Conservation (phyloP, 1,284 basidiomycete genomes). For the Papiliotrema nemorosa region DNA sequence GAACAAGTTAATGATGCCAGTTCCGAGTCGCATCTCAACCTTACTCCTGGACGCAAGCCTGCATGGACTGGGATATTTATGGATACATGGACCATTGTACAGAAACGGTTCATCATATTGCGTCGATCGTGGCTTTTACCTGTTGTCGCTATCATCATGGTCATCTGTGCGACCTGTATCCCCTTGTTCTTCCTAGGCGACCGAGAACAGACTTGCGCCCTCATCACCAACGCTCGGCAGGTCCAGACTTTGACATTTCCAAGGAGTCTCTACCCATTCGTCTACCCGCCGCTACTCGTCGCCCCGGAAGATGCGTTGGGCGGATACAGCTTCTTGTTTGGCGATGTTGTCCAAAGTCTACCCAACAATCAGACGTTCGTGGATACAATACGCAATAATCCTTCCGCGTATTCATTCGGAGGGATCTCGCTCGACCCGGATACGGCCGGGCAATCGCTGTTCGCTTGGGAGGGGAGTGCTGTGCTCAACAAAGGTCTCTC, state of each 20-base stretch:
- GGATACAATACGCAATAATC: conserved; percentile 53
- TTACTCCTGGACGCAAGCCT: conserved; percentile 31
- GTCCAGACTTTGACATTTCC: conserved; percentile 22
- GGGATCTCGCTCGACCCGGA: conserved; percentile 60
- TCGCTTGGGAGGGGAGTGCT: conserved; percentile 63
- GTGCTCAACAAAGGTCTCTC: conserved; percentile 58
- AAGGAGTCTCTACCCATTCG: conserved; percentile 9
- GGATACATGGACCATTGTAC: conserved; percentile 66
- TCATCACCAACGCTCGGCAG: conserved; percentile 5
- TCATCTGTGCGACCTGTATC: conserved; percentile 61
- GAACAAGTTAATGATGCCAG: background rate
- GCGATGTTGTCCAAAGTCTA: conserved; percentile 45
- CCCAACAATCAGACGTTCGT: conserved; percentile 59
- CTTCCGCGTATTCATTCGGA: conserved; percentile 56
- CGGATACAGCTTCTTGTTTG: background rate
- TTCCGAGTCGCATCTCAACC: conserved; percentile 42
- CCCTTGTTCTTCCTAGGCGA: conserved; percentile 62
- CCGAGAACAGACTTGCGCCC: conserved; percentile 55
- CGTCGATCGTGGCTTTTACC: conserved; percentile 67
- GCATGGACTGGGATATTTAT: conserved; percentile 51
- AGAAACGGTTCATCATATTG: conserved; percentile 65
- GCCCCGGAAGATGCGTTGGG: conserved; percentile 12
- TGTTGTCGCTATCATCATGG: conserved; percentile 59
- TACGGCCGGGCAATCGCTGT: conserved; percentile 49
- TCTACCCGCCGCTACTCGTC: conserved; percentile 16